Evolutionary conservation across 352 stramenopile species (phyloP).

Genomic region (Globisporangium barbulae): DNA sequence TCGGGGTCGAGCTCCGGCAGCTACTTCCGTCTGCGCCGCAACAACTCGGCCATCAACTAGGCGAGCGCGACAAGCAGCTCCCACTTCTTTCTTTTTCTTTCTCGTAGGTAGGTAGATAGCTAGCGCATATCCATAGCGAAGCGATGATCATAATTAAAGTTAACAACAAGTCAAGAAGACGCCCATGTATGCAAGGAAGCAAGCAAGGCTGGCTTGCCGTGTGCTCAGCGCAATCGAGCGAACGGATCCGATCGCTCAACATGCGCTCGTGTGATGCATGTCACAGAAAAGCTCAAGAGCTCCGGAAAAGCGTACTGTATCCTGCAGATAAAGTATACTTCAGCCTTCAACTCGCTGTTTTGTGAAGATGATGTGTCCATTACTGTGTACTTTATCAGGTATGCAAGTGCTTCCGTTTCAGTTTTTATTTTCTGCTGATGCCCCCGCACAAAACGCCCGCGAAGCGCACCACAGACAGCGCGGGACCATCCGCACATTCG

Average conservation of each 20-base stretch:
- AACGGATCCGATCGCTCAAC: not conserved
- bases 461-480: not conserved
- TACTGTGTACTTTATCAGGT: not conserved
- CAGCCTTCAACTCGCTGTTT: not conserved
- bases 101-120: not conserved
- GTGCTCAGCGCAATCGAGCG: too few species aligned
- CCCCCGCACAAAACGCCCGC: not conserved
- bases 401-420: not conserved
- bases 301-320: not conserved
- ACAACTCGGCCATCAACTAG: not conserved
- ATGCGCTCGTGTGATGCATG: slow-evolving; percentile 2
- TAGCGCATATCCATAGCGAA: not conserved
- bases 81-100: not conserved
- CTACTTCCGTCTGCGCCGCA: slow-evolving; percentile 10
- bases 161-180: not conserved
- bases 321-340: not conserved
- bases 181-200: not conserved
- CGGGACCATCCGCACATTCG: slow-evolving; percentile 5
- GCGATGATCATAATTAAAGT: not conserved
- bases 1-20: slow-evolving; percentile 3
- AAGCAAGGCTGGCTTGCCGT: not conserved
- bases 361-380: too few species aligned
- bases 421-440: not conserved
- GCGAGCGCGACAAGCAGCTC: not conserved
- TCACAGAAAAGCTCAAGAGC: not conserved